phyloP scores from a whole-genome alignment of 345 rosid species.

The Pugionium dolabratum region DNA sequence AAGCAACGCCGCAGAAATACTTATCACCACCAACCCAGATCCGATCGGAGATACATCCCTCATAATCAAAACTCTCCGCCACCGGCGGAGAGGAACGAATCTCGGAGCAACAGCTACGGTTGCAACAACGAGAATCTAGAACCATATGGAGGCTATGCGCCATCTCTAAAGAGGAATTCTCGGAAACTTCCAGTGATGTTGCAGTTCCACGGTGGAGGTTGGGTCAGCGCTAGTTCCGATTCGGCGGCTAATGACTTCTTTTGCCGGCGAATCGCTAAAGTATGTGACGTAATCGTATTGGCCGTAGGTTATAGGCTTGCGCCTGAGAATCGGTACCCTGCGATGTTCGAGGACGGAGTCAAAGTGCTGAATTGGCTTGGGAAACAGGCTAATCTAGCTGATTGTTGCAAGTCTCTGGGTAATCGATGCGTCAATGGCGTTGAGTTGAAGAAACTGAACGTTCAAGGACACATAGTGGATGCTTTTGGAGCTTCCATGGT shows the following conservation, averaged over 20 bases:
- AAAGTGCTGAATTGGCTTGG: conserved; percentile 78
- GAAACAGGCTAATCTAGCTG: conserved; percentile 74
- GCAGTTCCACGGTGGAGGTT: conserved; percentile 98
- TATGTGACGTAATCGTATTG: conserved; percentile 75
- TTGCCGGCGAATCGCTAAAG: conserved; percentile 69
- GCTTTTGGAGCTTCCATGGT: conserved; percentile 77
- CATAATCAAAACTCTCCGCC: conserved; percentile 16
- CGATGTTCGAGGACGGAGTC: conserved; percentile 80
- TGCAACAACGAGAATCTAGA: conserved; percentile 30
- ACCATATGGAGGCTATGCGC: conserved; percentile 65
- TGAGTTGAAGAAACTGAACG: conserved; percentile 37
- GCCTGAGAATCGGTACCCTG: conserved; percentile 78
- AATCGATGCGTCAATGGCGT: conserved; percentile 40
- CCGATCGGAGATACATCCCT: conserved; percentile 37
- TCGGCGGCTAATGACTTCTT: conserved; percentile 66
- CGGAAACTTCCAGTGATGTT: conserved; percentile 74
- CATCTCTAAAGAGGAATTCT: conserved; percentile 39
- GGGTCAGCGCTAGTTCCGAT: conserved; percentile 74
- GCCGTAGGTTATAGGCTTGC: conserved; percentile 90
- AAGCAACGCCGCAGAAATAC: conserved; percentile 19
- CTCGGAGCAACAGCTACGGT: conserved; percentile 36
- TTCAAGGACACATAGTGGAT: conserved; percentile 53
- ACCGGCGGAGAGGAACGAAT: conserved; percentile 21
- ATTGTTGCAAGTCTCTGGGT: conserved; percentile 49
- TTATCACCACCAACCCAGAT: conserved; percentile 26